Percentiles rank a stretch among this genome's conserved stretches.
Conservation (phyloP, 108 stramenopile genomes). For the Thalassiosira profunda region DNA sequence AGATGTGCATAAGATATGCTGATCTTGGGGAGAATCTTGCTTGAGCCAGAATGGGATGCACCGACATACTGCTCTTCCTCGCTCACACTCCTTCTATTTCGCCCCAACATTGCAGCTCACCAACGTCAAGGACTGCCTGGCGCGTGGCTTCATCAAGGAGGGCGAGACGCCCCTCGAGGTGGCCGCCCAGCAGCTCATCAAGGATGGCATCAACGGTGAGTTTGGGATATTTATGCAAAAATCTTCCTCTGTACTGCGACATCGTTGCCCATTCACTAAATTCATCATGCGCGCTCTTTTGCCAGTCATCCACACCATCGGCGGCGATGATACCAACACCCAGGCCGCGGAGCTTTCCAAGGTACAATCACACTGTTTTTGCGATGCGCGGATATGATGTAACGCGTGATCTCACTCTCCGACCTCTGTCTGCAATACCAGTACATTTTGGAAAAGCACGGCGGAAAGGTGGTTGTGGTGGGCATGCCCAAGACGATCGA, state of each 20-base stretch:
- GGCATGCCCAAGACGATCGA: constrained; percentile 93
- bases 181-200: constrained; percentile 82
- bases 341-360: constrained; percentile 90
- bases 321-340: constrained; percentile 95
- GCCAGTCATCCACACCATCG: constrained; percentile 95
- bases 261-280: not conserved
- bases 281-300: no score
- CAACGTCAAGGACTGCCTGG: constrained; percentile 86
- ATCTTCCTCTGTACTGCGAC: not conserved
- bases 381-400: no score
- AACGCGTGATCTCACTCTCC: no score
- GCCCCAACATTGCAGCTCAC: constrained; percentile 61
- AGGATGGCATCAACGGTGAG: constrained; percentile 76
- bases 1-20: no score
- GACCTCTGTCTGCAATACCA: no score
- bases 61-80: not conserved
- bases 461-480: constrained; percentile 85
- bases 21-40: no score
- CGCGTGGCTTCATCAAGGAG: constrained; percentile 78
- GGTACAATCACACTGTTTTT: no score
- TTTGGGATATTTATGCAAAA: no score
- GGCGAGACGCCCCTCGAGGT: constrained; percentile 87
- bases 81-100: not conserved
- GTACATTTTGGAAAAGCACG: constrained; percentile 82
- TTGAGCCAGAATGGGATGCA: no score